Evolutionary conservation across 495 filamentous ascomycete species (phyloP), one percentile per base, ranked within the genome.

Genomic region (Neurospora sp.): DNA sequence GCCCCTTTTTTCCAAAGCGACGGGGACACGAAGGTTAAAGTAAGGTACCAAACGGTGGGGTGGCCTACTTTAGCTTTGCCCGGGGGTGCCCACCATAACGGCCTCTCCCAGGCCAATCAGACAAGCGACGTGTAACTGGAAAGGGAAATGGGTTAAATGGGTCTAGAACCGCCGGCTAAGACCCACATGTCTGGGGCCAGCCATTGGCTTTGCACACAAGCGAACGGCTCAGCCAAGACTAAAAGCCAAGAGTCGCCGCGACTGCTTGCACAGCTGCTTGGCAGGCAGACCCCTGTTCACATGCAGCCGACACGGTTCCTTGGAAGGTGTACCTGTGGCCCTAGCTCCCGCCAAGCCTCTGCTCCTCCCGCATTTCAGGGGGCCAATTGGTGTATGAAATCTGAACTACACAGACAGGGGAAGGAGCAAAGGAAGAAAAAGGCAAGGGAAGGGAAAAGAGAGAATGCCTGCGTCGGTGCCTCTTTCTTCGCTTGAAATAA

Each of bases 101-200:
- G 31, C 31, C 20, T 38, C 7, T n/a, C n/a, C 35, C 22, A 22
- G 59, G 69, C 75, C 75, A 76, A 76, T 76, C 69, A 76, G 12
- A 39, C 22, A 69, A 16, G 27, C 8, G 48, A 37, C 68, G 61
- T 70, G 41, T 44, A 38, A 35, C 75, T 71, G 12, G 71, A 74
- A 73, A 73, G 12, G 71, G 75, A 70, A 73, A 40, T 65, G 27
- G 71, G 14, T 45, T 20, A 61, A 61, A 31, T 61, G 53, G 53
- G 53, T 35, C 53, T 65, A 65, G 27, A 65, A 35, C 53, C 14
- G 53, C 53, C 3, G 27, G 48, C 8, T 2, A 14, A 14, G 10
- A 59, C 6, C 48, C 20, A 59, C 41, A 3, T 44, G 8, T 48
- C n/a, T 22, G 7, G n/a, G 3, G 8, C 44, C 17, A 22, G 1